These are phyloP conservation scores for Odontarrhena argentea DNA, from an alignment of 345 rosid species.

Conservation along the genomic window DNA sequence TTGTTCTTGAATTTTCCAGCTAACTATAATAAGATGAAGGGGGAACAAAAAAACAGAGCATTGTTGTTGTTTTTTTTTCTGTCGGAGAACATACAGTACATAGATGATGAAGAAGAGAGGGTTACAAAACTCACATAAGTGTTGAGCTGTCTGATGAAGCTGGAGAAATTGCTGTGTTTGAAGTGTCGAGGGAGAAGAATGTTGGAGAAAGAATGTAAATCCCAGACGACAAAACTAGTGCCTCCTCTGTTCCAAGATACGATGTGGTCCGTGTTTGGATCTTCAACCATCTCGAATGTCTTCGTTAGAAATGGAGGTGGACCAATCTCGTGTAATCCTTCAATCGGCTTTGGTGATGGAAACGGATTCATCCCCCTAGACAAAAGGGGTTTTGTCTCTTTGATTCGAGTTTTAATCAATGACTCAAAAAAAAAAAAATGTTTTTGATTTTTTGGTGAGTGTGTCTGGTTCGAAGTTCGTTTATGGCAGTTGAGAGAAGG, in stretches of 20 bases:
- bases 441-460: no score
- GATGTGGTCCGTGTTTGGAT: conserved; percentile 59
- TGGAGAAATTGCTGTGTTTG: conserved; percentile 63
- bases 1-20: conserved; percentile 9
- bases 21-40: conserved; percentile 31
- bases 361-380: conserved; percentile 26
- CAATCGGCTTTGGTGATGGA: conserved; percentile 49
- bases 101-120: neutral
- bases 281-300: conserved; percentile 87
- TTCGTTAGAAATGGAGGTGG: conserved; percentile 88
- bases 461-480: conserved; percentile 28
- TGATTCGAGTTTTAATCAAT: neutral
- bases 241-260: conserved; percentile 82
- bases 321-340: conserved; percentile 74
- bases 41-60: conserved; percentile 14
- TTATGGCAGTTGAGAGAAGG: conserved; percentile 35
- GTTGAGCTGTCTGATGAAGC: conserved; percentile 61
- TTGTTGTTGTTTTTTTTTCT: neutral
- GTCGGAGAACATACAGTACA: neutral
- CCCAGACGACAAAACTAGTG: conserved; percentile 54
- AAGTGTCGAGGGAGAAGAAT: conserved; percentile 52
- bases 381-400: neutral
- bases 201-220: conserved; percentile 48
- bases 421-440: neutral
- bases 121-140: conserved; percentile 49